phyloP scores from a whole-genome alignment of 495 filamentous ascomycete genomes.

The Penicillium manginii region DNA sequence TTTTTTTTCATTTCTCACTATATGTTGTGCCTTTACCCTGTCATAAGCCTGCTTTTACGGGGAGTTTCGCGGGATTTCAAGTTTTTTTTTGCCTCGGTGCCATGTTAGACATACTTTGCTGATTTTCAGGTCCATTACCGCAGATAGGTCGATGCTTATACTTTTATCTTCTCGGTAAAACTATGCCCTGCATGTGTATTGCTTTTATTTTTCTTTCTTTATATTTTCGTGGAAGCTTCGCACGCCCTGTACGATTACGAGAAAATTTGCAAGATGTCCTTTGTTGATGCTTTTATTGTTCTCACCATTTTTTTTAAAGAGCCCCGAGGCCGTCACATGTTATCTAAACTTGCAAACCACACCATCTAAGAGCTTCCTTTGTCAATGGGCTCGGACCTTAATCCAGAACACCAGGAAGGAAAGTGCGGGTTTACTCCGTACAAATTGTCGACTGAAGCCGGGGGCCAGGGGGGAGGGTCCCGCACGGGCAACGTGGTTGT shows the following conservation, averaged over 20 bases:
- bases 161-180: background rate
- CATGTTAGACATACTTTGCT: conserved; percentile 1
- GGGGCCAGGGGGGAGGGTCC: conserved; percentile 16
- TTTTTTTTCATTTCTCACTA: too few relatives aligned
- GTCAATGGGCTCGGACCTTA: conserved; percentile 10
- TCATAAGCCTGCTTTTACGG: background rate
- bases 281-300: background rate
- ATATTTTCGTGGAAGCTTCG: background rate
- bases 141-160: background rate
- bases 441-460: conserved; percentile 14
- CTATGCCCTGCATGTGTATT: conserved; percentile 1
- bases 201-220: background rate
- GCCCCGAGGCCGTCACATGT: background rate
- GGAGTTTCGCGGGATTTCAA: background rate
- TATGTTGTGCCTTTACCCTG: background rate
- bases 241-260: too few relatives aligned
- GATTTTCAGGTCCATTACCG: background rate
- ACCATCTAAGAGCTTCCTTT: background rate
- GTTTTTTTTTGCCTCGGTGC: background rate
- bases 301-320: background rate
- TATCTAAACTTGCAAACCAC: background rate
- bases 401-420: background rate
- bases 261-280: background rate
- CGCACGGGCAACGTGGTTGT: conserved; percentile 31
- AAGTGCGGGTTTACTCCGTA: background rate